Evolutionary conservation across 1,139 yeast genomes (phyloP).

Genomic region (Blastobotrys persicus): DNA sequence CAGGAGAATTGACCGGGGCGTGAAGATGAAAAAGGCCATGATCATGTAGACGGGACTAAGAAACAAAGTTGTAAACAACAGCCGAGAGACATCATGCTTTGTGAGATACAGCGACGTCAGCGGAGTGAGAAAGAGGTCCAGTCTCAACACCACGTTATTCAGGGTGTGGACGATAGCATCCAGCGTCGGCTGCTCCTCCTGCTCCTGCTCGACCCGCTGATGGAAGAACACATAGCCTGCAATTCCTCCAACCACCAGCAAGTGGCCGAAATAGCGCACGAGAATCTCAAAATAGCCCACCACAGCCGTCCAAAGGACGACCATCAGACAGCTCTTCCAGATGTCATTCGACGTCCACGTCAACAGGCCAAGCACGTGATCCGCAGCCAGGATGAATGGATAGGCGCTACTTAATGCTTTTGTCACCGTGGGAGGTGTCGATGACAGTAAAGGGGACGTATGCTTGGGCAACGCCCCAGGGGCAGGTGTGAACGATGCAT

Average conservation of each 20-base stretch:
- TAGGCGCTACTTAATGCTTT: conserved; percentile 78
- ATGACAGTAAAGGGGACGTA: conserved; percentile 40
- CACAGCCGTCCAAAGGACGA: conserved; percentile 53
- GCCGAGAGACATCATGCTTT: conserved; percentile 72
- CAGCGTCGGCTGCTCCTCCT: conserved; percentile 69
- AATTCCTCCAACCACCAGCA: conserved; percentile 64
- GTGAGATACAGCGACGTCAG: conserved; percentile 67
- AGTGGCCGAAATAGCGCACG: conserved; percentile 76
- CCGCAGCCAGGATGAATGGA: conserved; percentile 74
- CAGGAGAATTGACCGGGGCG: conserved; percentile 68
- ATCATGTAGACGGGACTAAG: conserved; percentile 80
- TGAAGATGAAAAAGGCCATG: conserved; percentile 60
- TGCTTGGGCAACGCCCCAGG: conserved; percentile 36
- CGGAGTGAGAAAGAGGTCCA: conserved; percentile 76
- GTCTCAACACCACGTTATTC: conserved; percentile 69
- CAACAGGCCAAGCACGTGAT: conserved; percentile 63
- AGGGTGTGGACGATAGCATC: conserved; percentile 86
- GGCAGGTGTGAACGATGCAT: conserved; percentile 37
- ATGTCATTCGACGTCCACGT: conserved; percentile 92
- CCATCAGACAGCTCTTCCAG: conserved; percentile 68
- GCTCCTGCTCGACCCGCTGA: conserved; percentile 43
- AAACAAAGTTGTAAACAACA: conserved; percentile 78
- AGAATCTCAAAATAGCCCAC: conserved; percentile 73
- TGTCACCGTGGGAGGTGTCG: conserved; percentile 87
- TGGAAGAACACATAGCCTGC: conserved; percentile 59